phyloP scores from a whole-genome alignment of 139 green algal species.

The Micromonas pusilla region DNA sequence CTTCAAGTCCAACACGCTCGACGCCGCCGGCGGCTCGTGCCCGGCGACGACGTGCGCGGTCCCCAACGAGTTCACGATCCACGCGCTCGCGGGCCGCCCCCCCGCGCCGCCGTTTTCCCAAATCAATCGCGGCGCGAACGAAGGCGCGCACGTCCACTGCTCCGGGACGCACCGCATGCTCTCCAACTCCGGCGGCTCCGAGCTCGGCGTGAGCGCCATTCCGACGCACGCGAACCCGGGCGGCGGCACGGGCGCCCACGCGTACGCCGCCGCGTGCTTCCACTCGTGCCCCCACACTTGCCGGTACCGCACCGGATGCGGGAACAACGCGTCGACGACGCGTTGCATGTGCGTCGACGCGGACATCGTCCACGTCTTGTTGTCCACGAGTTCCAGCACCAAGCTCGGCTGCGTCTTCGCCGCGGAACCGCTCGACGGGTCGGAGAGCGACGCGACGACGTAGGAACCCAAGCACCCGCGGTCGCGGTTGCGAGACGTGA shows the following conservation, averaged over 20 bases:
- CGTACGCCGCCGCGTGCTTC: neutral
- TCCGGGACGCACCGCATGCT: conserved; percentile 8
- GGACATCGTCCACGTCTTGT: neutral
- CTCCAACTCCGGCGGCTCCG: neutral
- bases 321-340: conserved; percentile 11
- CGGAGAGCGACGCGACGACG: neutral
- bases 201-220: neutral
- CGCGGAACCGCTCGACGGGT: neutral
- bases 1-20: neutral
- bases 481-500: neutral
- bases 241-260: conserved; percentile 13
- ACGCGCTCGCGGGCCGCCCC: neutral
- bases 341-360: neutral
- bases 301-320: conserved; percentile 12
- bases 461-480: conserved; percentile 3
- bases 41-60: neutral
- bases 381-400: conserved; percentile 9
- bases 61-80: conserved; percentile 18
- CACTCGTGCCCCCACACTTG: conserved; percentile 23
- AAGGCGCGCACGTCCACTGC: neutral
- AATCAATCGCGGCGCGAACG: neutral
- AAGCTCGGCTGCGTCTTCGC: neutral
- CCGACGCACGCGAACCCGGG: conserved; percentile 1
- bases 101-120: conserved; percentile 21
- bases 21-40: neutral